A percentile compares a stretch with the other conserved stretches of the same genome.
phyloP scores from a whole-genome alignment of 202 grass and related monocot genomes.

The Schoenoplectus tabernaemontani region DNA sequence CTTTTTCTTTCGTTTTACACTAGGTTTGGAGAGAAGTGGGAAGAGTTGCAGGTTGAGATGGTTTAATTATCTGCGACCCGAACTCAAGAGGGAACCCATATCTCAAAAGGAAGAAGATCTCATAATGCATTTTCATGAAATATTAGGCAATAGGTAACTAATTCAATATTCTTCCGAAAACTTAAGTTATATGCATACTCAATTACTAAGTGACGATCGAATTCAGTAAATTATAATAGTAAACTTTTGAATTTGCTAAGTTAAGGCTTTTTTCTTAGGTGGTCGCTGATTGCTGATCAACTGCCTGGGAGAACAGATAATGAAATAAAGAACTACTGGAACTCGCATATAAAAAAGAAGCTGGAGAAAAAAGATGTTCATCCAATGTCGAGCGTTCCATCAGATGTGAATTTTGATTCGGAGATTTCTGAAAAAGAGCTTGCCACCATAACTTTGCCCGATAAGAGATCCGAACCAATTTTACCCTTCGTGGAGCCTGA shows the following conservation, averaged over 20 bases:
- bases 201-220: too few species aligned
- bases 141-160: slow-evolving; percentile 41
- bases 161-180: not conserved
- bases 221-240: not conserved
- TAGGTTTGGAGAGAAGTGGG: slow-evolving; percentile 22
- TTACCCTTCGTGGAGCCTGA: not conserved
- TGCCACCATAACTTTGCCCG: not conserved
- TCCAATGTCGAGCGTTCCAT: too few species aligned
- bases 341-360: slow-evolving; percentile 43
- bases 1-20: not conserved
- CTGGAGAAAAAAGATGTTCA: not conserved
- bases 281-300: slow-evolving; percentile 59
- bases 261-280: slow-evolving; percentile 22
- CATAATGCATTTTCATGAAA: slow-evolving; percentile 36
- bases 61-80: slow-evolving; percentile 45
- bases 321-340: slow-evolving; percentile 88
- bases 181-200: not conserved
- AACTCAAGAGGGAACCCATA: slow-evolving; percentile 59
- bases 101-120: slow-evolving; percentile 41
- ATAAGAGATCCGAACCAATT: not conserved
- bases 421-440: not conserved
- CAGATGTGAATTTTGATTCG: not conserved
- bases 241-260: not conserved
- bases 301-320: slow-evolving; percentile 72
- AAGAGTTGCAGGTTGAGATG: slow-evolving; percentile 84